Conservation (phyloP, 768 basidiomycete species). For the Rhodotorula paludigena region DNA sequence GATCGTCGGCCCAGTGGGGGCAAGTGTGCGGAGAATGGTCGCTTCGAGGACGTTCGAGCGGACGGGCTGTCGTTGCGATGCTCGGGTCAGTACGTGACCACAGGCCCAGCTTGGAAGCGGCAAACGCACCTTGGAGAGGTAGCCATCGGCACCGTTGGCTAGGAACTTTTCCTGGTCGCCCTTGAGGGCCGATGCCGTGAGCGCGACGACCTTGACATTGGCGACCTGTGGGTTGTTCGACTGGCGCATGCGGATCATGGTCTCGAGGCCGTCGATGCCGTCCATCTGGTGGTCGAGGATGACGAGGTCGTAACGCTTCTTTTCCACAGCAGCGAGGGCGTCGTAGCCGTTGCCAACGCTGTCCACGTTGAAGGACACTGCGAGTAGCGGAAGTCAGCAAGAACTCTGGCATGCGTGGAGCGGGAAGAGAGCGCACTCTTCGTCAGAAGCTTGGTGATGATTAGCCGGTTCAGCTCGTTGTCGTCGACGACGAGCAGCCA, state of each 20-base stretch:
- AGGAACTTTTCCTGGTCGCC: slow-evolving; percentile 29
- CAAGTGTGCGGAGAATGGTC: slow-evolving; percentile 19
- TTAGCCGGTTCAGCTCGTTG: slow-evolving; percentile 32
- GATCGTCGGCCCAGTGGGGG: not conserved
- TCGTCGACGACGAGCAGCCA: slow-evolving; percentile 38
- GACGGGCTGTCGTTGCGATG: slow-evolving; percentile 8
- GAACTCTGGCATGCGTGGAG: too few species aligned
- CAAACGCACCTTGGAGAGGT: slow-evolving; percentile 25
- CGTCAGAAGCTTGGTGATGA: slow-evolving; percentile 23
- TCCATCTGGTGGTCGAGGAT: slow-evolving; percentile 33
- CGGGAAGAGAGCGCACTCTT: slow-evolving; percentile 15
- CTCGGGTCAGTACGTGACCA: too few species aligned
- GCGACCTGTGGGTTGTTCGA: not conserved
- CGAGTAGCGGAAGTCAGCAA: not conserved
- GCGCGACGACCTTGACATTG: slow-evolving; percentile 26
- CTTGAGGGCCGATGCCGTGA: slow-evolving; percentile 28
- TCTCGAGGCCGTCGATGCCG: slow-evolving; percentile 28
- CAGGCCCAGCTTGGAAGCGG: not conserved
- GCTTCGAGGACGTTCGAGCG: slow-evolving; percentile 24
- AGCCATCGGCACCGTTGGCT: slow-evolving; percentile 23
- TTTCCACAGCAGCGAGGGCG: slow-evolving; percentile 25
- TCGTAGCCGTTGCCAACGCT: slow-evolving; percentile 27
- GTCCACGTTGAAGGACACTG: slow-evolving; percentile 35
- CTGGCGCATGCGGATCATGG: slow-evolving; percentile 24
- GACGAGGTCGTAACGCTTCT: slow-evolving; percentile 23